These are phyloP conservation scores for Podochytrium sp. DNA, from an alignment of 192 early-diverging fungal species.

Conservation along the genomic window DNA sequence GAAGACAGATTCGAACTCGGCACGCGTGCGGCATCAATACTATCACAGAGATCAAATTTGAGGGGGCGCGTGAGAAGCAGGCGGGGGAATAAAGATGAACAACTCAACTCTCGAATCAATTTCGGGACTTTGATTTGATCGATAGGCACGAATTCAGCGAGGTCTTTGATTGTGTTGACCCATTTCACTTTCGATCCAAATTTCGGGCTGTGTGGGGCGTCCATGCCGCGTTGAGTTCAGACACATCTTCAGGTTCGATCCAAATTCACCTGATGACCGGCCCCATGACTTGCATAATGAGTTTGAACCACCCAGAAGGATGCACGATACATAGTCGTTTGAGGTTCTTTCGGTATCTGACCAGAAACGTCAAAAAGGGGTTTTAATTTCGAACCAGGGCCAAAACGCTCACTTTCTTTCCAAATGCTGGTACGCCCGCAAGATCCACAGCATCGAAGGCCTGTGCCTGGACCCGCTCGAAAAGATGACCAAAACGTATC, in stretches of 20 bases:
- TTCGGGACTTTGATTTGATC: constrained; percentile 79
- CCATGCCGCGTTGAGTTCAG: background rate
- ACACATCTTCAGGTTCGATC: background rate
- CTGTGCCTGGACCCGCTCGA: constrained; percentile 75
- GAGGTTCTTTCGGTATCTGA: constrained; percentile 84
- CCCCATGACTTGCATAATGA: constrained; percentile 85
- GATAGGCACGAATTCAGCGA: constrained; percentile 70
- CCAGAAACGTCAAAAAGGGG: background rate
- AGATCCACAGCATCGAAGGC: constrained; percentile 83
- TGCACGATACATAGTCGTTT: constrained; percentile 92
- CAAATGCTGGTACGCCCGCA: constrained; percentile 81
- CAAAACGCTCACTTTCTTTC: constrained; percentile 66
- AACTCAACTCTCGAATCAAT: constrained; percentile 57
- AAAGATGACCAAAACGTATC: constrained; percentile 90
- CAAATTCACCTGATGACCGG: constrained; percentile 76
- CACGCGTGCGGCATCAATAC: too few species aligned
- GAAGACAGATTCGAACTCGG: background rate
- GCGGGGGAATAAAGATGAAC: too few species aligned
- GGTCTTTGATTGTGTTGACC: constrained; percentile 70
- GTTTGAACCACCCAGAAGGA: constrained; percentile 79
- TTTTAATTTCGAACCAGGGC: background rate
- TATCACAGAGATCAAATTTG: too few species aligned
- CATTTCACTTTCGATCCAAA: constrained; percentile 86
- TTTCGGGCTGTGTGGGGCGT: constrained; percentile 70
- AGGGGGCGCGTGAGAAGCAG: too few species aligned